Evolutionary conservation across 163 green algal species (phyloP).

Genomic region (Scenedesmus sp.): DNA sequence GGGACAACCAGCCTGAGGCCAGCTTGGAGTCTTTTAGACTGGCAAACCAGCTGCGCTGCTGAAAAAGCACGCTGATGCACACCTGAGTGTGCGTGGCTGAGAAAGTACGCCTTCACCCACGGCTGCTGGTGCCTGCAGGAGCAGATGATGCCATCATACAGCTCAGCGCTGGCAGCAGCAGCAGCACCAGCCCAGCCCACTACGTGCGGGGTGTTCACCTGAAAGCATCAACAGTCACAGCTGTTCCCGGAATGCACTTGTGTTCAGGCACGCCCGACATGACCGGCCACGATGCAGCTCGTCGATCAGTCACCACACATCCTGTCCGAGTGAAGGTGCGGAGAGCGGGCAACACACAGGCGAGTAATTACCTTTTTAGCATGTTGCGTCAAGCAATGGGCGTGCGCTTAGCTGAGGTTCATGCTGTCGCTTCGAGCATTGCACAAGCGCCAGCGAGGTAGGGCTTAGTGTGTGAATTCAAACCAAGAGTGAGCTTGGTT

Average conservation of each 20-base stretch:
- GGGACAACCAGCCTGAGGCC: not conserved
- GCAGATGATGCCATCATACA: not conserved
- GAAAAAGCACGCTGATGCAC: not conserved
- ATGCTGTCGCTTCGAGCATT: not conserved
- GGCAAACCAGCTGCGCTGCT: not conserved
- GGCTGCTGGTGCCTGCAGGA: conserved; percentile 18
- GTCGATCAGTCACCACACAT: not conserved
- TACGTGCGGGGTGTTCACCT: conserved; percentile 15
- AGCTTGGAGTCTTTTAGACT: not conserved
- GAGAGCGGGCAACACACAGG: no score
- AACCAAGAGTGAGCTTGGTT: not conserved
- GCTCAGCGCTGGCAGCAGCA: not conserved
- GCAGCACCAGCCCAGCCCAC: not conserved
- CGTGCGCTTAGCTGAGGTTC: not conserved
- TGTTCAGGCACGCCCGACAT: conserved; percentile 48
- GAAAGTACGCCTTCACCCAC: conserved; percentile 78
- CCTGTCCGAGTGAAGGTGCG: not conserved
- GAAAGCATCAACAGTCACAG: conserved; percentile 84
- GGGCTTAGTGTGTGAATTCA: not conserved
- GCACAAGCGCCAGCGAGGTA: not conserved
- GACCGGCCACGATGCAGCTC: not conserved
- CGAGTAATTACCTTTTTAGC: not conserved
- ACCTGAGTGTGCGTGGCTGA: conserved; percentile 87
- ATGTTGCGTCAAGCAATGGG: not conserved
- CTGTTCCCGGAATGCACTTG: conserved; percentile 80